Base-by-base conservation (phyloP, 2,329 filamentous ascomycete species). In the Aspergillus quadricinctus region DNA sequence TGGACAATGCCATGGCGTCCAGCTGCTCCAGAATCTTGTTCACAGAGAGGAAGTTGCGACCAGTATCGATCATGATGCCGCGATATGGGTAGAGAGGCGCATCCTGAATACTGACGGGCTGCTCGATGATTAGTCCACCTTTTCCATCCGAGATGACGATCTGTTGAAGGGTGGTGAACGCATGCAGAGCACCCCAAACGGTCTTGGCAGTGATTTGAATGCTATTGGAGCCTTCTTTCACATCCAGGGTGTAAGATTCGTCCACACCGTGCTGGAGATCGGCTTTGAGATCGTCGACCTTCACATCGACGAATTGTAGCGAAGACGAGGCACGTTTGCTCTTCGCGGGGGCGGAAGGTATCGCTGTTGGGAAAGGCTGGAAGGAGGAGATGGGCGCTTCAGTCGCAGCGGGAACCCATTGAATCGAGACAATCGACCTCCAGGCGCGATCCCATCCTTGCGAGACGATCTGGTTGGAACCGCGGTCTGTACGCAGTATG, bases 81-180 rank as follows among this genome's bases (percentile, higher is more conserved):
- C 81, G 80, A 60, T 82, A 77, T 0, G 80, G 76, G 63, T 81
- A 83, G 27, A 81, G 71, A 3, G 81, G 81, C 6, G 71, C 66
- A 63, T 83, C 81, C 45, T 74, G 59, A 59, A 83, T 79, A 21
- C 69, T 70, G 43, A 83, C 81, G 4, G 81, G 79, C 63, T 83
- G 77, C 65, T 83, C 81, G 45, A 83, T 70, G 14, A 81, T 71
- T 57, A 82, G 63, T 0, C 74, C 73, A 27, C 75, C 72, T 2
- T 67, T 61, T 31, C 75, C 76, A 50, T 80, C 74, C 2, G 73
- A 76, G 63, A 83, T 82, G 62, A 83, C 67, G 48, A 83, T 70
- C 63, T 83, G 81, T 68, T 83, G 81, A 52, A 83, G 70, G n/a
- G 81, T 83, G 21, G 79, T 83, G 61, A 83, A 79, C 9, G 81